Base-by-base conservation (phyloP, 768 basidiomycete genomes). In the Plicaturopsis crispa region DNA sequence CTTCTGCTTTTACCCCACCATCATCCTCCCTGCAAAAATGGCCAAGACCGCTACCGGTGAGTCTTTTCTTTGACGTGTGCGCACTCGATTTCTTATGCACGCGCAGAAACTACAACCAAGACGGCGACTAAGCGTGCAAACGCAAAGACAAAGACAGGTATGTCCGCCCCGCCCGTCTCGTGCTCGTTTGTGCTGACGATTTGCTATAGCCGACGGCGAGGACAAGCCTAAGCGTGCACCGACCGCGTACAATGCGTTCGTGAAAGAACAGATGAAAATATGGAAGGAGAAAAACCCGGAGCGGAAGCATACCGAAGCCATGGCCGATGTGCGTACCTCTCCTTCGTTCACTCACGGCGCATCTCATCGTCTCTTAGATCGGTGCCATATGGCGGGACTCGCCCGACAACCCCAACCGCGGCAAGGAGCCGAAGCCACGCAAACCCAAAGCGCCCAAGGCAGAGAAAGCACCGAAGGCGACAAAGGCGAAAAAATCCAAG, bases 331-430 rank as follows among this genome's bases (percentile, higher is more conserved):
- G 45, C 35, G 60, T 53, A n/a, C 35, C 23, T 19, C 31, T 28
- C 36, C 24, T 28, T 34, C 20, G 7, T 40, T 20, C 40, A 13
- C 31, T 34, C 35, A 11, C 31, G 30, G 4, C 12, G n/a, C 39
- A 14, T 14, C 17, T 28, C 28, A 46, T 23, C 33, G 14, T 33
- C 33, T 17, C 22, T 1, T 45, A 81, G 79, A 75, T 81, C 44
- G 77, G 69, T 4, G 59, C 52, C 1, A 39, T 73, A 39, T 80
- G 79, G 79, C 66, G 60, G 32, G 67, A 77, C 40, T 66, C 78
- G 0, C 73, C 74, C 1, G 76, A 78, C 50, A 81, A 81, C 50
- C 78, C 79, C 1, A 80, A 76, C 42, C 70, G 75, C 18, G 78
- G 77, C 14, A 66, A 73, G 41, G 69, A 67, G 13, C 51, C 63